Evolutionary conservation across 345 rosid species (phyloP), one percentile per base, ranked within the genome.

Genomic region (Ricinus communis): DNA sequence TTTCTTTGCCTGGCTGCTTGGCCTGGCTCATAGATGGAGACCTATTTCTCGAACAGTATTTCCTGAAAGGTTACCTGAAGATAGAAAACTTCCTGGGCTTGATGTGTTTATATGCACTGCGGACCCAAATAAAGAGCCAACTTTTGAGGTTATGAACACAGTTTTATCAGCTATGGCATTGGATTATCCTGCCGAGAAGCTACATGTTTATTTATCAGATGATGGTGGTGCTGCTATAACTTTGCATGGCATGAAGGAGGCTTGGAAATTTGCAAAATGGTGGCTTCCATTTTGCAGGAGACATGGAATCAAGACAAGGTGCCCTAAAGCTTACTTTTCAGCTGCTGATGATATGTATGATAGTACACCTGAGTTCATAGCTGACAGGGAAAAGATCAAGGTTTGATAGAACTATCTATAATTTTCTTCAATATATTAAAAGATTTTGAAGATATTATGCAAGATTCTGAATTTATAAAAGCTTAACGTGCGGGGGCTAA

Each of bases 241-340:
- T 36, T 64, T 82, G 81, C n/a, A 8, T 19, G 81, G 78, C 51
- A 63, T 64, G 65, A 79, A 65, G 71, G 86, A 77, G 57, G 84
- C 86, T 24, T 73, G 66, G 60, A 66, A 27, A 49, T 86, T 86
- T 50, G 85, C 86, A 0, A 77, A 58, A 59, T 27, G 9, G 8
- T 86, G 90, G 90, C 66, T 84, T 36, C 86, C 88, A 19, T 86
- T 84, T 67, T 84, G 90, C 49, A 76, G 54, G 76, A 82, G 15
- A 69, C 56, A 41, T 49, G 71, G 46, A 38, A 40, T 75, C 64
- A 45, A 61, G 73, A 53, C 66, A 19, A 52, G 62, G 24, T 73
- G 82, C 43, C 86, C 85, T 0, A 71, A 77, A 52, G 82, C 69
- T 49, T 83, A 68, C 46, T 81, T 83, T 55, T 72, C 76, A 13